Evolutionary conservation across 2,329 filamentous ascomycete genomes (phyloP).

Genomic region (Penicillium freii): DNA sequence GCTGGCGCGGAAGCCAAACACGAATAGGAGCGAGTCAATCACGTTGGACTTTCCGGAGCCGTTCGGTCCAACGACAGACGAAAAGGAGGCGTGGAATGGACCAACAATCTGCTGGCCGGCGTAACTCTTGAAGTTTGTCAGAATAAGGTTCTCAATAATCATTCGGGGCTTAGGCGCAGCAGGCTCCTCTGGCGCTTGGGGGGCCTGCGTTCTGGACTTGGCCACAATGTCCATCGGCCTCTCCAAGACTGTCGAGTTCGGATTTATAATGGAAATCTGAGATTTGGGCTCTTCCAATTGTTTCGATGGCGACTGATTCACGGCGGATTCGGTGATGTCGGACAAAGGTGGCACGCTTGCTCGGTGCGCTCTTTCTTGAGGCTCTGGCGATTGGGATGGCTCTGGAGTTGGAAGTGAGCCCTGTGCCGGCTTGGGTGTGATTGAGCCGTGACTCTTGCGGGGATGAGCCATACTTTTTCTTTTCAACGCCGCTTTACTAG

Average conservation of each 20-base stretch:
- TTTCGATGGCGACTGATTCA: conserved; percentile 60
- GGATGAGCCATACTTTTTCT: conserved; percentile 58
- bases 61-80: conserved; percentile 95
- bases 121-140: conserved; percentile 99
- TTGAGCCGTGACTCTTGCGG: conserved; percentile 44
- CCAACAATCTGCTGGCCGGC: conserved; percentile 92
- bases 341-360: conserved; percentile 60
- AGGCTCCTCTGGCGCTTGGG: conserved; percentile 67
- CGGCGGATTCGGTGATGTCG: conserved; percentile 67
- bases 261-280: conserved; percentile 63
- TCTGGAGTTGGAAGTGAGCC: conserved; percentile 49
- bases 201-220: conserved; percentile 72
- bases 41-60: conserved; percentile 99
- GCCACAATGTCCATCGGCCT: conserved; percentile 92
- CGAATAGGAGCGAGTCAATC: conserved; percentile 94
- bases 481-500: conserved; percentile 63
- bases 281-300: conserved; percentile 45
- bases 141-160: conserved; percentile 85
- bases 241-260: conserved; percentile 75
- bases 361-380: conserved; percentile 37
- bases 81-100: conserved; percentile 95
- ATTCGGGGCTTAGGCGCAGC: conserved; percentile 78
- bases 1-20: conserved; percentile 98
- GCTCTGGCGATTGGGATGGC: conserved; percentile 55
- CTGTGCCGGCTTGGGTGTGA: conserved; percentile 39